Evolutionary conservation across 1,284 basidiomycete species (phyloP).

Genomic region (Lentinula novae-zelandiae): DNA sequence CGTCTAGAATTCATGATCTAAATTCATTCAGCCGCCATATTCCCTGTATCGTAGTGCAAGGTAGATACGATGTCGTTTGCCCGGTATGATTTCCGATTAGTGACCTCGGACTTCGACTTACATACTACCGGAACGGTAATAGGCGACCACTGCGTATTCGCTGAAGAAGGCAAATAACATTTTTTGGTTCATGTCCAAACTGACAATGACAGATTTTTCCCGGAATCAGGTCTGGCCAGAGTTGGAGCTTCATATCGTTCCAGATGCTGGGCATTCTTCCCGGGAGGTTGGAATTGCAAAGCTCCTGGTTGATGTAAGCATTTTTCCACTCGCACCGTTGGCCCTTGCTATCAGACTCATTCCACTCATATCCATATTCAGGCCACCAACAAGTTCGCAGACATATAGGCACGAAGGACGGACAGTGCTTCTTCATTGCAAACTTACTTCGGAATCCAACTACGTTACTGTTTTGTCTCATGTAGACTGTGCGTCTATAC

Average conservation of each 20-base stretch:
- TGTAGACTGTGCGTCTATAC: not conserved
- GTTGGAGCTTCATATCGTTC: slow-evolving; percentile 72
- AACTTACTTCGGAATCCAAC: no score
- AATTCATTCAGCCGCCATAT: slow-evolving; percentile 66
- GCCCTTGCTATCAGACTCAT: not conserved
- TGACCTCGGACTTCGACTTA: not conserved
- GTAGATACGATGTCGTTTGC: slow-evolving; percentile 80
- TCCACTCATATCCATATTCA: slow-evolving; percentile 16
- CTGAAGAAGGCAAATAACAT: slow-evolving; percentile 59
- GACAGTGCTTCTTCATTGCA: no score
- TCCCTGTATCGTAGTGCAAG: slow-evolving; percentile 83
- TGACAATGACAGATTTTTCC: not conserved
- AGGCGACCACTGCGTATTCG: slow-evolving; percentile 77
- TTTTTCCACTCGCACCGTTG: not conserved
- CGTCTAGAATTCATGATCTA: slow-evolving; percentile 6
- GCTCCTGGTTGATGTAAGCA: slow-evolving; percentile 65
- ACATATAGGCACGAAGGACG: slow-evolving; percentile 19
- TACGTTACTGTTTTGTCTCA: not conserved
- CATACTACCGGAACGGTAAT: slow-evolving; percentile 4
- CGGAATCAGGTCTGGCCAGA: slow-evolving; percentile 68
- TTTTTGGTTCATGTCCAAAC: not conserved
- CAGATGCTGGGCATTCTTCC: slow-evolving; percentile 91
- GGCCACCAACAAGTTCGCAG: slow-evolving; percentile 44
- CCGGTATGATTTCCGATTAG: slow-evolving; percentile 42
- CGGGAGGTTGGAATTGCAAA: slow-evolving; percentile 75